Evolutionary conservation across 306 rosid genomes (phyloP).

Genomic region (Vigna reflexopilosa): DNA sequence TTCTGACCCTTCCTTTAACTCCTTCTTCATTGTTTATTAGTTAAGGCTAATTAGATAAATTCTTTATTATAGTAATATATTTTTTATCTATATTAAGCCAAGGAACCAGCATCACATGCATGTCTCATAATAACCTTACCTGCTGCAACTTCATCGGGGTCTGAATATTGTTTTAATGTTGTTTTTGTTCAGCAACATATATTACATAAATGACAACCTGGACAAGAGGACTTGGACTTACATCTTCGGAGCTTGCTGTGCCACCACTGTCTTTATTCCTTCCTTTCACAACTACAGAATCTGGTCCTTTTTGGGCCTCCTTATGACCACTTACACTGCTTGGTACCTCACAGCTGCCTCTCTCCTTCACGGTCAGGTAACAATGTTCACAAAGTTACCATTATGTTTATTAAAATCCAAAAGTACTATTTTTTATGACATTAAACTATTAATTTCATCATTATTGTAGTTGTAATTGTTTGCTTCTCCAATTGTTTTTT

Average conservation of each 20-base stretch:
- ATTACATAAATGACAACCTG: slow-evolving; percentile 93
- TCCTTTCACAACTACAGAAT: slow-evolving; percentile 96
- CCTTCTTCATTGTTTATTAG: slow-evolving; percentile 39
- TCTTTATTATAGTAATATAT: background rate
- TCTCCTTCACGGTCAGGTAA: slow-evolving; percentile 90
- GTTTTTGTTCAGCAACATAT: slow-evolving; percentile 80
- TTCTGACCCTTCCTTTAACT: slow-evolving; percentile 44
- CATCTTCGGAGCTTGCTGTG: slow-evolving; percentile 98
- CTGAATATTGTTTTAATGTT: slow-evolving; percentile 24
- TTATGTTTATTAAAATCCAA: slow-evolving; percentile 5
- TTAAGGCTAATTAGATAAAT: background rate
- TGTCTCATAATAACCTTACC: slow-evolving; percentile 34
- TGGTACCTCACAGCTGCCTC: slow-evolving; percentile 96
- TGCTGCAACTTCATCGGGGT: slow-evolving; percentile 37
- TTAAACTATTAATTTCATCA: background rate
- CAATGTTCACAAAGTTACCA: background rate
- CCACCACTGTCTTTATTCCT: slow-evolving; percentile 98
- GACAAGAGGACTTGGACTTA: slow-evolving; percentile 99
- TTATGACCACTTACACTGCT: slow-evolving; percentile 99
- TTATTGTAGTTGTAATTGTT: background rate
- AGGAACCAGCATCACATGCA: slow-evolving; percentile 48
- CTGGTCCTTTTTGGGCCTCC: slow-evolving; percentile 95
- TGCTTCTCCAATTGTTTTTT: slow-evolving; percentile 11
- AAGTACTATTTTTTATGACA: background rate
- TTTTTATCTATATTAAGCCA: background rate